Evolutionary conservation across 495 filamentous ascomycete species (phyloP), one percentile per base, ranked within the genome.

Genomic region (Arthonia radiata): DNA sequence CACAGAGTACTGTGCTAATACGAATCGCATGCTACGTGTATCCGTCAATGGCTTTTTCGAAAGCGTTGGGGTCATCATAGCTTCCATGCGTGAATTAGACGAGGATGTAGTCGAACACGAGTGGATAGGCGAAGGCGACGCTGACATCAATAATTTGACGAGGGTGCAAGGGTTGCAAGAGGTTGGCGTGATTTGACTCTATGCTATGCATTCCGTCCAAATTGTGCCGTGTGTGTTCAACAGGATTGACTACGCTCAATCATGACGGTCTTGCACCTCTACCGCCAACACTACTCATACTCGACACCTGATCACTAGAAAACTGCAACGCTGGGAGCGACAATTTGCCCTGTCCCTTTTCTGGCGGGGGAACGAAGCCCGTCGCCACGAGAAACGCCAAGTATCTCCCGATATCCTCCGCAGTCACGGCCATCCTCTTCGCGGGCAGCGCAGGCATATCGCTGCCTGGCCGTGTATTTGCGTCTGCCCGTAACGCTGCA

Each of bases 31-130:
- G 89, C 59, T 97, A 35, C 69, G 86, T 10, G 86, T 97, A 6
- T 79, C 86, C 9, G 83, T 92, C 36, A 97, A 97, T 50, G 80
- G 83, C n/a, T 91, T 91, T 41, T 79, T 94, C 57, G 86, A 94
- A 34, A 89, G 75, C 36, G 38, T 93, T 15, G 64, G 68, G 6
- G 64, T 90, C 18, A 67, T 93, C 0, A 43, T 94, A 24, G 71
- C 72, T 17, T 71, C 86, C 0, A 89, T 89, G 70, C 63, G 71
- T 39, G 75, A 91, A 46, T 44, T 94, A 32, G 86, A 94, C 51
- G 61, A 73, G 11, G 86, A 93, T 54, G 71, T 82, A 5, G 40
- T 92, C 26, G 58, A 54, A 11, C 36, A 40, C 30, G 30, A 37
- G 27, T 22, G 19, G 19, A 22, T 22, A 7, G 19, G 19, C 6